phyloP scores from a whole-genome alignment of 805 yeast species.

The Saccharomycopsis guyanensis region DNA sequence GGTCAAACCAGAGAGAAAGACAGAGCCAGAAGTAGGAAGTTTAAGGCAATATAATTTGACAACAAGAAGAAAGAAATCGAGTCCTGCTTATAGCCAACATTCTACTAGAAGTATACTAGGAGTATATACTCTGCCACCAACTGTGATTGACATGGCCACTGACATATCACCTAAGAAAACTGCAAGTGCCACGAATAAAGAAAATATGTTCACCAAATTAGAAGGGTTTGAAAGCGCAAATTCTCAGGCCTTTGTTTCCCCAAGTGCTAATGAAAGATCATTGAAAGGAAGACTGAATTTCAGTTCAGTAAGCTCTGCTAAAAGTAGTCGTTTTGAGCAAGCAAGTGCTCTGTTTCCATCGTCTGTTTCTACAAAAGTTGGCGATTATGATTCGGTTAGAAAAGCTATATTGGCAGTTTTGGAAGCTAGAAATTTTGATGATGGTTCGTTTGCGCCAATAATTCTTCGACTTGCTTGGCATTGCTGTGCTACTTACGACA shows the following conservation, averaged over 20 bases:
- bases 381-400: slow-evolving; percentile 33
- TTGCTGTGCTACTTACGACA: slow-evolving; percentile 41
- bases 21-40: neutral
- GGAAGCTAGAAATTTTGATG: slow-evolving; percentile 14
- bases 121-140: slow-evolving; percentile 10
- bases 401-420: slow-evolving; percentile 28
- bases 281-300: neutral
- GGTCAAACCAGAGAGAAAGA: neutral
- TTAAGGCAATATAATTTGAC: slow-evolving; percentile 2
- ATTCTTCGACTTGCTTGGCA: slow-evolving; percentile 45
- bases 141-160: neutral
- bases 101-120: slow-evolving; percentile 5
- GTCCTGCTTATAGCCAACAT: neutral
- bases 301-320: neutral
- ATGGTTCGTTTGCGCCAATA: slow-evolving; percentile 39
- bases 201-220: neutral
- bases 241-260: neutral
- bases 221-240: neutral
- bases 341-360: neutral
- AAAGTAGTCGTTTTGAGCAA: neutral
- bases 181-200: too few relatives aligned
- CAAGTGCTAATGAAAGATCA: neutral
- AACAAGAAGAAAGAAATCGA: neutral
- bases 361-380: neutral
- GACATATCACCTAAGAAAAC: neutral